A percentile compares a stretch with the other conserved stretches of the same genome.
phyloP scores from a whole-genome alignment of 2,329 filamentous ascomycete genomes.

The Trematosphaeria pertusa region DNA sequence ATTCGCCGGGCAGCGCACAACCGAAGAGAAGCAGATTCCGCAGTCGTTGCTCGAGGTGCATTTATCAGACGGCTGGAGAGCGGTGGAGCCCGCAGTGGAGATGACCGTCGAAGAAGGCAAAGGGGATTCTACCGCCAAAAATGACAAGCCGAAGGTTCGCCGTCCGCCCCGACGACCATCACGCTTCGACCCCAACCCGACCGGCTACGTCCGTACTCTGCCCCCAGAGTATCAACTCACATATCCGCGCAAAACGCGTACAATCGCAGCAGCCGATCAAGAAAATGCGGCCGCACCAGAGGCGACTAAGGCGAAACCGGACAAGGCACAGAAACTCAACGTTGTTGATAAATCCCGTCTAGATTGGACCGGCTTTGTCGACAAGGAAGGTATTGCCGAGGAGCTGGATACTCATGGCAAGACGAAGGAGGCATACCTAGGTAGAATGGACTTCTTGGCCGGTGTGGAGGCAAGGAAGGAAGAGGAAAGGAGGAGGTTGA shows the following conservation, averaged over 20 bases:
- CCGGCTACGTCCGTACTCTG: constrained; percentile 54
- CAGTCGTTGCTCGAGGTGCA: constrained; percentile 38
- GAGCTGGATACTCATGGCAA: constrained; percentile 68
- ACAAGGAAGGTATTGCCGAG: constrained; percentile 65
- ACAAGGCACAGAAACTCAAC: constrained; percentile 66
- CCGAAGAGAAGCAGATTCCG: constrained; percentile 73
- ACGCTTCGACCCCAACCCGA: constrained; percentile 60
- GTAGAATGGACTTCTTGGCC: constrained; percentile 68
- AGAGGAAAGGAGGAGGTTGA: constrained; percentile 61
- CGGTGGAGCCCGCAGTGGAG: constrained; percentile 18
- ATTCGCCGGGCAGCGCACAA: constrained; percentile 75
- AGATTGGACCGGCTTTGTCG: constrained; percentile 71
- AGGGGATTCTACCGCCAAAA: constrained; percentile 7
- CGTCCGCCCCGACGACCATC: constrained; percentile 52
- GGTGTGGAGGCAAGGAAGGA: constrained; percentile 64
- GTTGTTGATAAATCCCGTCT: constrained; percentile 71
- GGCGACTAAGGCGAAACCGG: constrained; percentile 27
- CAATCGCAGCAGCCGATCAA: constrained; percentile 10
- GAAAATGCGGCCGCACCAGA: constrained; percentile 25
- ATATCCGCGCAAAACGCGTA: constrained; percentile 40
- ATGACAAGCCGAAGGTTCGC: constrained; percentile 27
- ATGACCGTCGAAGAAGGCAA: constrained; percentile 5
- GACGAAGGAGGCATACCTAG: constrained; percentile 67
- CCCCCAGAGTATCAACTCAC: constrained; percentile 53
- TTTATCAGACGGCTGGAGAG: constrained; percentile 39